Conservation (phyloP, 176 grass and related monocot species). For the Typha latifolia region DNA sequence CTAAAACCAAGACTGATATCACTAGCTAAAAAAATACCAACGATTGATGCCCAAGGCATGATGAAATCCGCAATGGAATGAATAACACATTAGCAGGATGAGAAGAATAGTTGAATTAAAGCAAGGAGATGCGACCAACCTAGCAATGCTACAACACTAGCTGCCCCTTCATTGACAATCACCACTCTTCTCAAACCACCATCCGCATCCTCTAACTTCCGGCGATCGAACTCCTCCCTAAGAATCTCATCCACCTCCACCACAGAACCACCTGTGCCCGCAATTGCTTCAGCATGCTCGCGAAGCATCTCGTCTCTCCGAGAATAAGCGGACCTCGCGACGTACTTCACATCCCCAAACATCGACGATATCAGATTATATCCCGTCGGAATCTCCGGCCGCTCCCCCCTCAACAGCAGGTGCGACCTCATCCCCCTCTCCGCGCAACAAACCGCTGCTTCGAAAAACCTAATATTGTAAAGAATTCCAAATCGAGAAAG, state of each 20-base stretch:
- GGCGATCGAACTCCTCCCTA: slow-evolving; percentile 16
- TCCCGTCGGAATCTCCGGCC: slow-evolving; percentile 58
- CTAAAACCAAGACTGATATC: too few species aligned
- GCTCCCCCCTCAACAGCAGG: slow-evolving; percentile 74
- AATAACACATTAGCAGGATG: background rate
- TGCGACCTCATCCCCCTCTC: slow-evolving; percentile 67
- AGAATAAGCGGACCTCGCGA: slow-evolving; percentile 46
- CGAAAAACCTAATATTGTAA: background rate
- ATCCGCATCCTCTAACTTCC: slow-evolving; percentile 9
- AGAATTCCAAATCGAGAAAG: background rate
- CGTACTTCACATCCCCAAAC: slow-evolving; percentile 57
- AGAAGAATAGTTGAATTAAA: background rate
- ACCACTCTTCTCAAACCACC: slow-evolving; percentile 52
- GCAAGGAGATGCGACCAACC: slow-evolving; percentile 29
- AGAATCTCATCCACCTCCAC: slow-evolving; percentile 46
- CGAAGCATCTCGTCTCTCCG: slow-evolving; percentile 68
- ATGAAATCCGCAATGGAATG: slow-evolving; percentile 6
- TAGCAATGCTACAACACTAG: slow-evolving; percentile 42
- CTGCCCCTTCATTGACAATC: slow-evolving; percentile 82
- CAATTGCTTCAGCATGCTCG: slow-evolving; percentile 52
- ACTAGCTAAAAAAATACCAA: too few species aligned
- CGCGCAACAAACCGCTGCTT: slow-evolving; percentile 61
- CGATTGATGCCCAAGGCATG: background rate
- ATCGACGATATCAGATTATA: slow-evolving; percentile 83
- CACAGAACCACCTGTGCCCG: slow-evolving; percentile 32